phyloP scores from a whole-genome alignment of 192 early-diverging fungal species.

The Coemansia sp. region DNA sequence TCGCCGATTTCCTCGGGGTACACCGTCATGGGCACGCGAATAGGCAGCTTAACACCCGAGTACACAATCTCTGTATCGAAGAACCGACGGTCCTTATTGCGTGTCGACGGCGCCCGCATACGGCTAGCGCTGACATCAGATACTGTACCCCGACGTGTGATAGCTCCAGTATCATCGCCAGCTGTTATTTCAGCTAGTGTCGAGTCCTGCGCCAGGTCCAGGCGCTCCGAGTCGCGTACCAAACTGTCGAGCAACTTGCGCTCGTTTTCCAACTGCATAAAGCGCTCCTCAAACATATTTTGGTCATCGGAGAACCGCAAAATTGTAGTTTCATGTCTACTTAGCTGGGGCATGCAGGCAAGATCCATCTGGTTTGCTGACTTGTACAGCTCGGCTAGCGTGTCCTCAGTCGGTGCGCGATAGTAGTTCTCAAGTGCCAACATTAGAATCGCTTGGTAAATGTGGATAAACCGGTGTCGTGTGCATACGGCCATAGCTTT shows the following conservation, averaged over 20 bases:
- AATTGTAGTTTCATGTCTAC: slow-evolving; percentile 78
- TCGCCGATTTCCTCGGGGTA: slow-evolving; percentile 92
- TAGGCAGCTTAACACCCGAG: slow-evolving; percentile 79
- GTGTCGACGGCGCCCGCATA: slow-evolving; percentile 51
- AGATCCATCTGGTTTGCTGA: slow-evolving; percentile 87
- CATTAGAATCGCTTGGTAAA: slow-evolving; percentile 88
- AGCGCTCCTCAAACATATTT: slow-evolving; percentile 84
- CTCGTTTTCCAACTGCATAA: slow-evolving; percentile 52
- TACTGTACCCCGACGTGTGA: slow-evolving; percentile 50
- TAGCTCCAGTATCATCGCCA: slow-evolving; percentile 30
- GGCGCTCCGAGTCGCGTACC: slow-evolving; percentile 28
- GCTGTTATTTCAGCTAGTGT: slow-evolving; percentile 21
- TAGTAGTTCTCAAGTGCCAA: slow-evolving; percentile 94
- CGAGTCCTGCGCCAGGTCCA: slow-evolving; percentile 24
- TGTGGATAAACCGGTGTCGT: slow-evolving; percentile 86
- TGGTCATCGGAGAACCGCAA: slow-evolving; percentile 80
- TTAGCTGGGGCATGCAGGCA: slow-evolving; percentile 73
- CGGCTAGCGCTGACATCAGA: slow-evolving; percentile 53
- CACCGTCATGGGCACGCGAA: slow-evolving; percentile 83
- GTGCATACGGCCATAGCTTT: slow-evolving; percentile 95
- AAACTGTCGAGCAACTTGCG: slow-evolving; percentile 18
- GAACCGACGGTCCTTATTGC: slow-evolving; percentile 84
- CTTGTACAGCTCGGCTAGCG: slow-evolving; percentile 76
- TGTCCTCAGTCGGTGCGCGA: slow-evolving; percentile 66
- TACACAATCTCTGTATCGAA: slow-evolving; percentile 87